Percentiles rank a stretch among this genome's conserved stretches.
phyloP scores from a whole-genome alignment of 2,329 filamentous ascomycete genomes.

The Penicillium brevicompactum region DNA sequence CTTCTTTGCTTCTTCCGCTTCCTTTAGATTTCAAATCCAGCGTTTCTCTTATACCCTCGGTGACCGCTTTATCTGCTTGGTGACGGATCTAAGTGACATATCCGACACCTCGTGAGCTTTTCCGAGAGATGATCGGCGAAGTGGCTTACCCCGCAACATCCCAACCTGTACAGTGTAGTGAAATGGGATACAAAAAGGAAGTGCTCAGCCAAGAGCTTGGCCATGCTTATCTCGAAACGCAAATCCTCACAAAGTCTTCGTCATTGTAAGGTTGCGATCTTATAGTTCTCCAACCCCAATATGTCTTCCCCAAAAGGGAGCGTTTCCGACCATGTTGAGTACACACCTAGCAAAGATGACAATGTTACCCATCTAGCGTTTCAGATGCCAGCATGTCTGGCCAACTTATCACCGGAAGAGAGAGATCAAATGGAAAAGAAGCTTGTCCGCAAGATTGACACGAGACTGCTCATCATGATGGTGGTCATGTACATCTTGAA shows the following conservation, averaged over 20 bases:
- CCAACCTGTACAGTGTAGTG: background rate
- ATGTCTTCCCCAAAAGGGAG: slow-evolving; percentile 5
- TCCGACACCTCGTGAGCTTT: background rate
- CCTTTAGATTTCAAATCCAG: background rate
- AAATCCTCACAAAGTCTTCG: background rate
- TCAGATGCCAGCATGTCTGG: slow-evolving; percentile 7
- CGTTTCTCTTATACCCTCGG: background rate
- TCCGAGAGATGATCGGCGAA: slow-evolving; percentile 5
- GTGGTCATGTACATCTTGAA: slow-evolving; percentile 23
- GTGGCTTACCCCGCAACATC: slow-evolving; percentile 9
- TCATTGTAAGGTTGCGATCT: background rate
- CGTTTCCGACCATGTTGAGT: slow-evolving; percentile 8
- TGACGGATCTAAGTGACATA: background rate
- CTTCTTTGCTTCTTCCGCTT: background rate
- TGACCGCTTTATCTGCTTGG: background rate
- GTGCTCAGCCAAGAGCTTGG: slow-evolving; percentile 8
- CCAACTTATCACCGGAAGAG: background rate
- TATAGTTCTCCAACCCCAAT: background rate
- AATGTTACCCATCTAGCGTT: background rate
- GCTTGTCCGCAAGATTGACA: slow-evolving; percentile 4
- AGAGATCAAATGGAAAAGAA: slow-evolving; percentile 2
- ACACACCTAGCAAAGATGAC: slow-evolving; percentile 6
- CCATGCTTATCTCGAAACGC: background rate
- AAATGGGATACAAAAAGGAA: background rate
- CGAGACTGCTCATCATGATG: slow-evolving; percentile 2